Evolutionary conservation across 192 early-diverging fungal species (phyloP).

Genomic region (Podochytrium sp.): DNA sequence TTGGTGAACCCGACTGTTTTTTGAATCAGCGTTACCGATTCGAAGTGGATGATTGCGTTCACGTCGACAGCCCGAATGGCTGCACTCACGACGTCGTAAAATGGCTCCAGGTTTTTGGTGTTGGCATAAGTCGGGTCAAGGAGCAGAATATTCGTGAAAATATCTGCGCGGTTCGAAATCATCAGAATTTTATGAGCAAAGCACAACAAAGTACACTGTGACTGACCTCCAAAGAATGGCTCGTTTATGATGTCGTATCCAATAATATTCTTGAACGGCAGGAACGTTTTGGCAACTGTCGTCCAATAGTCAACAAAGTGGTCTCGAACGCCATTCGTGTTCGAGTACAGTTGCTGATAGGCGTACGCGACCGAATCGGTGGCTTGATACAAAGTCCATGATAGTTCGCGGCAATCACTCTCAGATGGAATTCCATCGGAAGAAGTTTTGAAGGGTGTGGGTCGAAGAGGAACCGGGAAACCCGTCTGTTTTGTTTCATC

Average conservation of each 20-base stretch:
- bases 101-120: slow-evolving; percentile 48
- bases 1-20: slow-evolving; percentile 17
- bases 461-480: slow-evolving; percentile 36
- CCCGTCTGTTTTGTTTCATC: neutral
- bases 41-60: slow-evolving; percentile 59
- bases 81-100: slow-evolving; percentile 54
- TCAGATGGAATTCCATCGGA: slow-evolving; percentile 27
- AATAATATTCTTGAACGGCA: slow-evolving; percentile 51
- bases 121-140: slow-evolving; percentile 52
- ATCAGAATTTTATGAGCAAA: neutral
- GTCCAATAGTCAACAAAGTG: slow-evolving; percentile 63
- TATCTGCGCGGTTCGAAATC: slow-evolving; percentile 28
- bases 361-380: slow-evolving; percentile 20
- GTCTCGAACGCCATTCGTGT: slow-evolving; percentile 58
- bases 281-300: slow-evolving; percentile 53
- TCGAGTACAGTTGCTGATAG: slow-evolving; percentile 53
- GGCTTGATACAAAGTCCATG: slow-evolving; percentile 14
- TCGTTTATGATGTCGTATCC: slow-evolving; percentile 73
- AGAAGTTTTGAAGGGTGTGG: neutral
- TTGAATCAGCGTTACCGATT: slow-evolving; percentile 52
- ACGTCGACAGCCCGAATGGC: slow-evolving; percentile 56
- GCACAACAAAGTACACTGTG: neutral
- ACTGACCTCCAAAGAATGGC: slow-evolving; percentile 56
- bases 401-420: neutral
- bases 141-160: slow-evolving; percentile 41